phyloP scores from a whole-genome alignment of 2,329 filamentous ascomycete genomes.

The Huntiella moniliformis region DNA sequence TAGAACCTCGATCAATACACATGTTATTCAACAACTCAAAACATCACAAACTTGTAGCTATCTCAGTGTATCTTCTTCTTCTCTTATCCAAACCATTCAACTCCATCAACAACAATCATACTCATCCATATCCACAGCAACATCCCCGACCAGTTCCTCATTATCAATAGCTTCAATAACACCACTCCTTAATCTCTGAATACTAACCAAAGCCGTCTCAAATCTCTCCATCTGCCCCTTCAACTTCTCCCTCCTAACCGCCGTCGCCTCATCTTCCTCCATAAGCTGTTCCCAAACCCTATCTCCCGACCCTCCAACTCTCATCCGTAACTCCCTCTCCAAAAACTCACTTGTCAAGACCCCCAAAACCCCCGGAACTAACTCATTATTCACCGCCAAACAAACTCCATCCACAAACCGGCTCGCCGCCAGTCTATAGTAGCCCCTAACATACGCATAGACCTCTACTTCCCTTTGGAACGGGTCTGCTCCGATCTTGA shows the following conservation, averaged over 20 bases:
- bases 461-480: slow-evolving; percentile 42
- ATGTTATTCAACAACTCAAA: no score
- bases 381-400: slow-evolving; percentile 28
- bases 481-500: slow-evolving; percentile 35
- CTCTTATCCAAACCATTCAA: no score
- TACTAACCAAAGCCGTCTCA: slow-evolving; percentile 26
- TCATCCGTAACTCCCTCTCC: slow-evolving; percentile 25
- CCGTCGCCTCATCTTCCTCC: slow-evolving; percentile 29
- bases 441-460: slow-evolving; percentile 44
- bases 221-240: slow-evolving; percentile 28
- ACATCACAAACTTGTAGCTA: no score
- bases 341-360: slow-evolving; percentile 18
- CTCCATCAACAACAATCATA: not conserved
- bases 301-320: slow-evolving; percentile 21
- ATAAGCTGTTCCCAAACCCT: slow-evolving; percentile 20
- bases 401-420: slow-evolving; percentile 42
- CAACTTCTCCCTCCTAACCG: slow-evolving; percentile 22
- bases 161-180: slow-evolving; percentile 8
- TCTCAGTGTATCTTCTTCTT: no score
- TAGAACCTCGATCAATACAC: no score
- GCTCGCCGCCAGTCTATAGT: slow-evolving; percentile 47
- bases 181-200: slow-evolving; percentile 24
- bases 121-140: not conserved
- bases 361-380: slow-evolving; percentile 27
- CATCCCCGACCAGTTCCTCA: not conserved